A percentile compares a stretch with the other conserved stretches of the same genome.
phyloP scores from a whole-genome alignment of 2,329 filamentous ascomycete species.

The Fusarium transvaalense region DNA sequence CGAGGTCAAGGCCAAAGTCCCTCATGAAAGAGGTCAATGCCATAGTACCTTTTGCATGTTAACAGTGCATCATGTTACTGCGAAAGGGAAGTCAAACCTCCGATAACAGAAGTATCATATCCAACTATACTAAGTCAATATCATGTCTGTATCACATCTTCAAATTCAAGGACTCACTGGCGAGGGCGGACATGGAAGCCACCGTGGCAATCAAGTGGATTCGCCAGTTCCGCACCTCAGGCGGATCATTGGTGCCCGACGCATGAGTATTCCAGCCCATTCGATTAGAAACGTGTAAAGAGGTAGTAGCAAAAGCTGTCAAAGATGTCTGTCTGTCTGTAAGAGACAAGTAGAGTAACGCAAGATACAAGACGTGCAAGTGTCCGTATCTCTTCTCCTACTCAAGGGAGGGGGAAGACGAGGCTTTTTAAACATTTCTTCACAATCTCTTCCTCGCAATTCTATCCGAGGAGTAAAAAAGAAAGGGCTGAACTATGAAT shows the following conservation, averaged over 20 bases:
- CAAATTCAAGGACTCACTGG: constrained; percentile 43
- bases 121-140: constrained; percentile 43
- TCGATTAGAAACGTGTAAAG: constrained; percentile 26
- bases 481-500: neutral
- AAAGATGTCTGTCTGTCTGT: neutral
- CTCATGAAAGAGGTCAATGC: constrained; percentile 54
- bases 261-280: constrained; percentile 52
- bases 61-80: neutral
- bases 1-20: constrained; percentile 52
- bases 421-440: constrained; percentile 21
- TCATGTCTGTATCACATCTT: fast-evolving
- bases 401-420: neutral
- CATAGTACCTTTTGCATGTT: constrained; percentile 48
- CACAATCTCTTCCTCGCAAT: neutral
- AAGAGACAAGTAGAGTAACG: neutral
- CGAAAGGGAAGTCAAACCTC: constrained; percentile 33
- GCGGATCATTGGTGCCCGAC: constrained; percentile 55
- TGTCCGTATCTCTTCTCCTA: constrained; percentile 3
- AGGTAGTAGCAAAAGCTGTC: neutral
- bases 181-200: constrained; percentile 52
- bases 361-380: constrained; percentile 13
- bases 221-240: constrained; percentile 52
- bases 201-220: constrained; percentile 52
- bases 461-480: neutral
- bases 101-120: constrained; percentile 57